Conservation (phyloP, 2,329 filamentous ascomycete species). For the Amylocarpus encephaloides region DNA sequence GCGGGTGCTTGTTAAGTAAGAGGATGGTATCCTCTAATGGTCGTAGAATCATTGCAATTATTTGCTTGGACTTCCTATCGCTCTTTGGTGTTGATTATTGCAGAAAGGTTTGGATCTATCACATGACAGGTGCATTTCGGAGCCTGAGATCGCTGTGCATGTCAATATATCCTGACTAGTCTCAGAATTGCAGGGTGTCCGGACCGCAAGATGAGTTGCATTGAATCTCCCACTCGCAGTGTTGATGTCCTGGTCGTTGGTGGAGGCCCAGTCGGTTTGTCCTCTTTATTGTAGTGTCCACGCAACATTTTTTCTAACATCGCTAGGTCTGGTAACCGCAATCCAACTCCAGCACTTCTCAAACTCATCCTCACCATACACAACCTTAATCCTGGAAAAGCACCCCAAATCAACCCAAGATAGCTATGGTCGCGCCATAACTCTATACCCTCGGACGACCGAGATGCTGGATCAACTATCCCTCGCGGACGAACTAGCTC, state of each 20-base stretch:
- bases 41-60: too few relatives aligned
- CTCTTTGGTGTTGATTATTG: too few relatives aligned
- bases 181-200: too few relatives aligned
- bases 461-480: slow-evolving; percentile 48
- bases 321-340: slow-evolving; percentile 34
- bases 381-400: slow-evolving; percentile 42
- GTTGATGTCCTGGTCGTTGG: slow-evolving; percentile 37
- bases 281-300: slow-evolving; percentile 10
- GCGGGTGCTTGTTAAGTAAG: too few relatives aligned
- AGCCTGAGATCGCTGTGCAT: too few relatives aligned
- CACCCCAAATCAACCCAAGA: slow-evolving; percentile 43
- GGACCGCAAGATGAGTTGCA: too few relatives aligned
- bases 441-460: slow-evolving; percentile 44
- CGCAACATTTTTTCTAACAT: neutral
- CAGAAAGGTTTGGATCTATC: too few relatives aligned
- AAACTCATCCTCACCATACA: slow-evolving; percentile 23
- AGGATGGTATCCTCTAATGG: too few relatives aligned
- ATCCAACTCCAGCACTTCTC: slow-evolving; percentile 40
- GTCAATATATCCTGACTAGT: too few relatives aligned
- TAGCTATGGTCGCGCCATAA: slow-evolving; percentile 47
- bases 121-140: too few relatives aligned
- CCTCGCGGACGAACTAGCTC: slow-evolving; percentile 43
- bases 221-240: too few relatives aligned
- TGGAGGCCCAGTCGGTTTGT: slow-evolving; percentile 39
- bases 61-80: too few relatives aligned